Conservation (phyloP, 306 rosid genomes). For the Betula pendula region DNA sequence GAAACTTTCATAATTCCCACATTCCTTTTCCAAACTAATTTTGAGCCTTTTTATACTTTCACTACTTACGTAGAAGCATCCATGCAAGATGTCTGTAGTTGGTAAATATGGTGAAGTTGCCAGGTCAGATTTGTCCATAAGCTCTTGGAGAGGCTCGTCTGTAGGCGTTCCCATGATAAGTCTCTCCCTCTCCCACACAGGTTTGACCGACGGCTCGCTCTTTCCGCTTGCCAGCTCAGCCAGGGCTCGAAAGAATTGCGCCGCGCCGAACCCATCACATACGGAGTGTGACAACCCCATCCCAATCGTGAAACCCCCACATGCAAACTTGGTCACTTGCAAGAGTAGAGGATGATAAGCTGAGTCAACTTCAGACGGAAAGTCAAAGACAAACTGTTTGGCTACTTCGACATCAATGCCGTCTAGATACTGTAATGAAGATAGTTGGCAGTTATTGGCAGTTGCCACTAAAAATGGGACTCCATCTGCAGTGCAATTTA, state of each 20-base stretch:
- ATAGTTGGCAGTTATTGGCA: conserved; percentile 39
- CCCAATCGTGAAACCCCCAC: conserved; percentile 58
- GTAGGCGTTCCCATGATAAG: conserved; percentile 18
- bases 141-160: conserved; percentile 31
- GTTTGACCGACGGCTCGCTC: conserved; percentile 47
- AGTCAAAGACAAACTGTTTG: conserved; percentile 29
- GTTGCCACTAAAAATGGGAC: conserved; percentile 51
- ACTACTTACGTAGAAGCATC: conserved; percentile 25
- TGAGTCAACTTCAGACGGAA: conserved; percentile 32
- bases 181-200: conserved; percentile 59
- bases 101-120: conserved; percentile 51
- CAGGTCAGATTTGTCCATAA: too few relatives aligned
- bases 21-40: conserved; percentile 30
- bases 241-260: conserved; percentile 42
- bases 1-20: conserved; percentile 21
- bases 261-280: conserved; percentile 52
- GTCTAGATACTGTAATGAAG: conserved; percentile 48
- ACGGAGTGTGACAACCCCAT: conserved; percentile 50
- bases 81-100: conserved; percentile 36
- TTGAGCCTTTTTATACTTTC: conserved; percentile 45
- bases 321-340: conserved; percentile 47
- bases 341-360: conserved; percentile 38
- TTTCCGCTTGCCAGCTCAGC: conserved; percentile 48
- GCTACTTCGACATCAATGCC: conserved; percentile 39
- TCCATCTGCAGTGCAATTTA: conserved; percentile 48